Conservation (phyloP, 148 eudicot species). For the Spergularia marina region DNA sequence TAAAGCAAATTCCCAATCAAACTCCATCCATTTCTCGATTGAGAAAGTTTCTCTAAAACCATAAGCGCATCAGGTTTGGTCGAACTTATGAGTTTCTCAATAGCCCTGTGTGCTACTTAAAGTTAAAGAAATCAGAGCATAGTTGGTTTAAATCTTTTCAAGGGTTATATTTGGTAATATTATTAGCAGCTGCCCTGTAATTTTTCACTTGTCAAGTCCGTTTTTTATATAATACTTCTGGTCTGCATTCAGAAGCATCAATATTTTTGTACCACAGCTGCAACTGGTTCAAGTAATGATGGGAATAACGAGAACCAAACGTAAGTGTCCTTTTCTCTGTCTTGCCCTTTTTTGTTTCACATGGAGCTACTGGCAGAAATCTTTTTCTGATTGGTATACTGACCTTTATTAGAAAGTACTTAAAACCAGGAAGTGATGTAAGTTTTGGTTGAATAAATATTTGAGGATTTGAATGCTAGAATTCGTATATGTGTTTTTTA, state of each 20-base stretch:
- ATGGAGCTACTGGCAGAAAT: not conserved
- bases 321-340: conserved; percentile 34
- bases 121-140: not conserved
- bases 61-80: not conserved
- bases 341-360: not conserved
- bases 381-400: not conserved
- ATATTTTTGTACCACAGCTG: conserved; percentile 40
- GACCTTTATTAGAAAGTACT: not conserved
- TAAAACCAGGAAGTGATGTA: not conserved
- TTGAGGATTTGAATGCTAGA: not conserved
- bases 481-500: not conserved
- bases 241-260: conserved; percentile 35
- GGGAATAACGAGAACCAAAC: conserved; percentile 37
- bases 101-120: not conserved
- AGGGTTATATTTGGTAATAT: not conserved
- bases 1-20: no score
- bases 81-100: not conserved
- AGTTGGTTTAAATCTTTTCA: not conserved
- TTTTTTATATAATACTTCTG: conserved; percentile 8
- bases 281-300: conserved; percentile 31
- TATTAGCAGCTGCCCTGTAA: not conserved
- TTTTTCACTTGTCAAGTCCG: conserved; percentile 6
- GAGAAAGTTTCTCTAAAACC: not conserved
- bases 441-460: not conserved
- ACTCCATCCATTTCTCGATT: not conserved